phyloP scores from a whole-genome alignment of 2,329 filamentous ascomycete species.

The Diaporthe vexans region DNA sequence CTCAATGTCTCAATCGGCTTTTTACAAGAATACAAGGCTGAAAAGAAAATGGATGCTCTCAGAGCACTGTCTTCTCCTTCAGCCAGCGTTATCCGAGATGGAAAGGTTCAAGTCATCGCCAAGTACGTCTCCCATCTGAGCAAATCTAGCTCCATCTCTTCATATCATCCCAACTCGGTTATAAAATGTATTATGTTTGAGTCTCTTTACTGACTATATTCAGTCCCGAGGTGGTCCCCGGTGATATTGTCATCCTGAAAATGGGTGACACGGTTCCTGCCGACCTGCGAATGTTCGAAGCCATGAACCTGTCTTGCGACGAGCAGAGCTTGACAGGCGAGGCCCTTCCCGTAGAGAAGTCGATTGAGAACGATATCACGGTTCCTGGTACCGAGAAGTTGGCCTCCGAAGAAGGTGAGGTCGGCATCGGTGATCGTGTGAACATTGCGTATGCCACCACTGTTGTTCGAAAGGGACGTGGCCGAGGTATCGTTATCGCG shows the following conservation, averaged over 20 bases:
- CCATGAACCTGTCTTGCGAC: constrained; percentile 85
- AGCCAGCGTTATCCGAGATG: constrained; percentile 72
- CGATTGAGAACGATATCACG: constrained; percentile 63
- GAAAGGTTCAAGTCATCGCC: constrained; percentile 68
- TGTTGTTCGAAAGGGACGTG: constrained; percentile 79
- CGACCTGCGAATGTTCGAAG: constrained; percentile 78
- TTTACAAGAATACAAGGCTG: constrained; percentile 74
- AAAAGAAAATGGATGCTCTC: constrained; percentile 77
- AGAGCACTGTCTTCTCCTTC: constrained; percentile 74
- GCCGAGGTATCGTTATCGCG: constrained; percentile 78
- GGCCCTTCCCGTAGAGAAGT: constrained; percentile 79
- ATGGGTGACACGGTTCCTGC: constrained; percentile 83
- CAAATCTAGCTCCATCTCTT: not conserved
- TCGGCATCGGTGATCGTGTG: constrained; percentile 78
- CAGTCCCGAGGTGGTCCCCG: constrained; percentile 76
- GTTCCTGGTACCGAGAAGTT: constrained; percentile 61
- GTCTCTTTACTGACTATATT: constrained; percentile 33
- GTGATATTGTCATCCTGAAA: constrained; percentile 76
- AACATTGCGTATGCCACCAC: constrained; percentile 84
- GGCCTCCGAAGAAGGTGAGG: constrained; percentile 61
- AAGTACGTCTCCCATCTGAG: constrained; percentile 60
- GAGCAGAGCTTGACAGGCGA: constrained; percentile 84
- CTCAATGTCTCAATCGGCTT: constrained; percentile 80
- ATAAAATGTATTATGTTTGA: not conserved
- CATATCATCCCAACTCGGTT: not conserved